These are phyloP conservation scores for Mycena citricolor DNA, from an alignment of 1,284 basidiomycete species.

Conservation along the genomic window DNA sequence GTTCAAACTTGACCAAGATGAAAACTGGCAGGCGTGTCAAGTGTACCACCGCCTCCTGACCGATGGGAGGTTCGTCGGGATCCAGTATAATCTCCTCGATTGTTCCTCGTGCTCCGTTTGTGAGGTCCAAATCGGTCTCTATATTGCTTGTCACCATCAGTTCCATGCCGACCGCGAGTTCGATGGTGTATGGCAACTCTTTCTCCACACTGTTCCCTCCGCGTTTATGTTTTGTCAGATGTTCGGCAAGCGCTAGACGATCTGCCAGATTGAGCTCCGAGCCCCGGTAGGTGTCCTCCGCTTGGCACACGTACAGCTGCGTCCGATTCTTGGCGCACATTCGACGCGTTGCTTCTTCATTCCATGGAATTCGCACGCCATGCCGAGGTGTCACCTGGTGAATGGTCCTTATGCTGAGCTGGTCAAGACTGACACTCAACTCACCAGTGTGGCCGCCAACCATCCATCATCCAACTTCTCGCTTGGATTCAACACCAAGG, in stretches of 20 bases:
- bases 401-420: conserved; percentile 29
- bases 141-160: conserved; percentile 28
- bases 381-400: conserved; percentile 41
- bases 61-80: conserved; percentile 24
- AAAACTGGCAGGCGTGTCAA: conserved; percentile 35
- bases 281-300: conserved; percentile 29
- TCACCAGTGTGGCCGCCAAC: conserved; percentile 12
- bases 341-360: conserved; percentile 24
- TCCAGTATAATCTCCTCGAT: conserved; percentile 27
- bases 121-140: conserved; percentile 27
- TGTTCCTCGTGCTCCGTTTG: conserved; percentile 29
- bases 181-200: conserved; percentile 20
- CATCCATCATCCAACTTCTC: no score
- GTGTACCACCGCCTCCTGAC: no score
- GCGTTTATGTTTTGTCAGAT: conserved; percentile 15
- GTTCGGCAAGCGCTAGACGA: conserved; percentile 3
- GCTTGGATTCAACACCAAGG: conserved; percentile 29
- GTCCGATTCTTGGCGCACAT: conserved; percentile 18
- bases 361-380: conserved; percentile 34
- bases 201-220: no score
- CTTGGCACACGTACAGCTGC: conserved; percentile 22
- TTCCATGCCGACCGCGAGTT: conserved; percentile 24
- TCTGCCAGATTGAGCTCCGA: conserved; percentile 2
- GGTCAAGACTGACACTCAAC: conserved; percentile 19
- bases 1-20: conserved; percentile 34